phyloP scores from a whole-genome alignment of 1,284 basidiomycete genomes.

The Pseudozyma sp. region DNA sequence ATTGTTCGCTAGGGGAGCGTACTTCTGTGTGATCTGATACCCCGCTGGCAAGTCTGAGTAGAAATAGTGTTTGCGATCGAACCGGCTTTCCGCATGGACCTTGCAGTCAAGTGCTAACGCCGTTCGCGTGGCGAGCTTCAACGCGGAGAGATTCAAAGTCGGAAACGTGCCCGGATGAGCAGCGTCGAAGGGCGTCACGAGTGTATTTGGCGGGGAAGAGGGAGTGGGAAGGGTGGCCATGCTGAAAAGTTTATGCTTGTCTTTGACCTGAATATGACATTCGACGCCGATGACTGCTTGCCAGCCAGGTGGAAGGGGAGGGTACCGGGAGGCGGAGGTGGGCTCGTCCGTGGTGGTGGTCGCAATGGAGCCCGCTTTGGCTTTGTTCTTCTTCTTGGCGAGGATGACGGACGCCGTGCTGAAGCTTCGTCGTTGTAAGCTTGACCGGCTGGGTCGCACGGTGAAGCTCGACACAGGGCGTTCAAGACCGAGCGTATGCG shows the following conservation, averaged over 20 bases:
- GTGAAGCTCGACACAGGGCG: not conserved
- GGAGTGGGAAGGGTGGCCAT: slow-evolving; percentile 71
- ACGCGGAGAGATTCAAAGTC: slow-evolving; percentile 79
- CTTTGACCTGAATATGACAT: slow-evolving; percentile 92
- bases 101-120: slow-evolving; percentile 82
- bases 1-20: slow-evolving; percentile 82
- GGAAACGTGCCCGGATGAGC: slow-evolving; percentile 93
- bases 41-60: slow-evolving; percentile 93
- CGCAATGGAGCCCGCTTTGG: slow-evolving; percentile 14
- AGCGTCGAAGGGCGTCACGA: slow-evolving; percentile 86
- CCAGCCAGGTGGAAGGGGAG: slow-evolving; percentile 60
- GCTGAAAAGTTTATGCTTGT: slow-evolving; percentile 89
- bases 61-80: slow-evolving; percentile 97
- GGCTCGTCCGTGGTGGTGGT: not conserved
- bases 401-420: not conserved
- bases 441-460: not conserved
- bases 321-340: slow-evolving; percentile 25
- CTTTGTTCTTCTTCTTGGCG: slow-evolving; percentile 43
- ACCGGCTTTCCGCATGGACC: slow-evolving; percentile 70
- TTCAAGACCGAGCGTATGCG: not conserved
- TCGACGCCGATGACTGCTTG: slow-evolving; percentile 88
- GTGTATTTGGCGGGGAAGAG: slow-evolving; percentile 77
- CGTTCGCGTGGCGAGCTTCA: slow-evolving; percentile 83
- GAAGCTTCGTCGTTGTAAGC: slow-evolving; percentile 2
- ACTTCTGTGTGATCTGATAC: slow-evolving; percentile 97